A percentile compares a stretch with the other conserved stretches of the same genome.
phyloP scores from a whole-genome alignment of 1,139 yeast species.

The Meyerozyma elateridarum region DNA sequence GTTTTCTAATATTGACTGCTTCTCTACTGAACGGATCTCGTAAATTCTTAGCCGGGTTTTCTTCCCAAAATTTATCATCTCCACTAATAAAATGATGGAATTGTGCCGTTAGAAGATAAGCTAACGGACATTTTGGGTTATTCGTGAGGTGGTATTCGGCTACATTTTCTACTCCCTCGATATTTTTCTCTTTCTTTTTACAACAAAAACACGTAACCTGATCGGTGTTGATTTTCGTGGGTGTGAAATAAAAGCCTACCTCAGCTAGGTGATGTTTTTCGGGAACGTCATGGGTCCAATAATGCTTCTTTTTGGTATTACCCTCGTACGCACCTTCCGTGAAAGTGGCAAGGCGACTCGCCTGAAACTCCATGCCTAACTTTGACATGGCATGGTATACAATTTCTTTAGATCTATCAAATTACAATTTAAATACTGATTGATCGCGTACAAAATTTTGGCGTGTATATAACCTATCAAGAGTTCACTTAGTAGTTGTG shows the following conservation, averaged over 20 bases:
- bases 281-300: conserved; percentile 37
- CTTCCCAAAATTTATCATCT: conserved; percentile 14
- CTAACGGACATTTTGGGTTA: conserved; percentile 45
- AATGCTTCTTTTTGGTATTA: conserved; percentile 16
- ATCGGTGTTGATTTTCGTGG: conserved; percentile 42
- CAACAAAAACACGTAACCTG: conserved; percentile 63
- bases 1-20: conserved; percentile 39
- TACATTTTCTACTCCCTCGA: conserved; percentile 30
- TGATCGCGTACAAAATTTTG: no score
- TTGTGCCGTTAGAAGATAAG: conserved; percentile 25
- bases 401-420: neutral
- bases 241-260: conserved; percentile 68
- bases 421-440: conserved; percentile 1
- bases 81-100: conserved; percentile 10
- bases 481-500: conserved; percentile 32
- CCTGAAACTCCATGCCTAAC: conserved; percentile 14
- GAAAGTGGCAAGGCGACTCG: conserved; percentile 26
- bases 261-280: conserved; percentile 46
- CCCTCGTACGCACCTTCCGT: conserved; percentile 18
- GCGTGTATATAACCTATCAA: neutral
- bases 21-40: conserved; percentile 26
- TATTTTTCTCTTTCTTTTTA: conserved; percentile 36
- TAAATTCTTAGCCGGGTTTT: conserved; percentile 9
- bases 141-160: conserved; percentile 42
- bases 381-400: conserved; percentile 3